Percentiles rank a stretch among this genome's conserved stretches.
phyloP scores from a whole-genome alignment of 2,329 filamentous ascomycete species.

The Helotiales sp. region DNA sequence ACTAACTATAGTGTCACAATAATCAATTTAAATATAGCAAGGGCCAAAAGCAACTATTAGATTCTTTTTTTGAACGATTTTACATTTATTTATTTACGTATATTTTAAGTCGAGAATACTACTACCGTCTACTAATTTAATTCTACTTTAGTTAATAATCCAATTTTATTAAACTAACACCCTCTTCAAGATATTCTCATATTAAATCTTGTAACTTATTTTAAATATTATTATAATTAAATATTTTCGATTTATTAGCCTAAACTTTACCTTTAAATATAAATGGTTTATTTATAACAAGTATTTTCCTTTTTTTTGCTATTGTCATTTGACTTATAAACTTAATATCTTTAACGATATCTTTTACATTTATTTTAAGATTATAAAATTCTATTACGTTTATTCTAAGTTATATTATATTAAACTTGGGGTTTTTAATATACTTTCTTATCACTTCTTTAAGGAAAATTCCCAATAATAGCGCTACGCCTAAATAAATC shows the following conservation, averaged over 20 bases:
- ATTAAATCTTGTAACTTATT: constrained; percentile 8
- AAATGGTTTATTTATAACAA: constrained; percentile 11
- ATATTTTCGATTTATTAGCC: constrained; percentile 12
- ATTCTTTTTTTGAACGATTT: constrained; percentile 2
- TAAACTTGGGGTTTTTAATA: constrained; percentile 13
- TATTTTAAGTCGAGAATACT: constrained; percentile 5
- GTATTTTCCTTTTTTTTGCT: constrained; percentile 9
- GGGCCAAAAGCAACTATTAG: background rate
- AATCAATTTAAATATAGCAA: background rate
- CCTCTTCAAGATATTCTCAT: constrained; percentile 13
- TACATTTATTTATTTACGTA: constrained; percentile 9
- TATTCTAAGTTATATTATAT: constrained; percentile 11
- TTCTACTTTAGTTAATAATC: constrained; percentile 14
- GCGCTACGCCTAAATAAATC: constrained; percentile 11
- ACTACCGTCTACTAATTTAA: background rate
- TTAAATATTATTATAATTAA: constrained; percentile 6
- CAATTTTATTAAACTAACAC: constrained; percentile 14
- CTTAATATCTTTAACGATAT: constrained; percentile 13
- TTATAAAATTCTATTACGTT: constrained; percentile 2
- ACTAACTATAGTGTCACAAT: background rate
- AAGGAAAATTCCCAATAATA: constrained; percentile 4
- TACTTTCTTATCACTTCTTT: constrained; percentile 17
- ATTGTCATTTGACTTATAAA: background rate
- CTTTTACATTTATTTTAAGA: constrained; percentile 13
- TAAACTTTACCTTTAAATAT: background rate